Evolutionary conservation across 768 basidiomycete species (phyloP).

Genomic region (Coprinellus aureogranulatus): DNA sequence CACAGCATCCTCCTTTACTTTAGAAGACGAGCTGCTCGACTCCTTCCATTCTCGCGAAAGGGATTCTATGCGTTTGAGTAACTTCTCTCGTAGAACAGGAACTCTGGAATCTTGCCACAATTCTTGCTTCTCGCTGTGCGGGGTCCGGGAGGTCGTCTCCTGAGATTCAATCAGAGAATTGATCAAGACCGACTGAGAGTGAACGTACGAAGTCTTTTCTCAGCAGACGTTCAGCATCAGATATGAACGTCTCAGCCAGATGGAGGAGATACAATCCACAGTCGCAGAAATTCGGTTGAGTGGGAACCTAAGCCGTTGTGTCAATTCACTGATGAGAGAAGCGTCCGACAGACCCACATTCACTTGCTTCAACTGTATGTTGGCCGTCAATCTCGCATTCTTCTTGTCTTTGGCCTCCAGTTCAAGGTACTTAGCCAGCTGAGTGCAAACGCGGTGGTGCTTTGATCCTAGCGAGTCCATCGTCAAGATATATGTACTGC

Average conservation of each 20-base stretch:
- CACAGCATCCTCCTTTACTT: no score
- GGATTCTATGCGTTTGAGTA: no score
- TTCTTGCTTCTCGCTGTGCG: no score
- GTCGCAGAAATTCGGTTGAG: conserved; percentile 85
- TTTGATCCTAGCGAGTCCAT: conserved; percentile 81
- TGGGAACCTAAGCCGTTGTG: conserved; percentile 62
- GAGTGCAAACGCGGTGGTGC: conserved; percentile 65
- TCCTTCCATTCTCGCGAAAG: no score
- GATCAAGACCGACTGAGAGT: no score
- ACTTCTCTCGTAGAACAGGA: no score
- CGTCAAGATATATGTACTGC: conserved; percentile 77
- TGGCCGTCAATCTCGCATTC: conserved; percentile 17
- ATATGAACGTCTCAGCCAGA: conserved; percentile 75
- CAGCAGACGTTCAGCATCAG: conserved; percentile 20
- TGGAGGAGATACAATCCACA: conserved; percentile 92
- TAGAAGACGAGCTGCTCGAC: no score
- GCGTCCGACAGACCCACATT: conserved; percentile 13
- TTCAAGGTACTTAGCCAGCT: conserved; percentile 63
- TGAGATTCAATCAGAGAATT: no score
- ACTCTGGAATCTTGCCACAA: no score
- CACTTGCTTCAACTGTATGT: no score
- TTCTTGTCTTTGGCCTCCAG: conserved; percentile 78
- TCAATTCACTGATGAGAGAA: conserved; percentile 42
- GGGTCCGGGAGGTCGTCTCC: no score
- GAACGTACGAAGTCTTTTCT: no score